phyloP scores from a whole-genome alignment of 176 grass and related monocot genomes.

The Secale cereale region DNA sequence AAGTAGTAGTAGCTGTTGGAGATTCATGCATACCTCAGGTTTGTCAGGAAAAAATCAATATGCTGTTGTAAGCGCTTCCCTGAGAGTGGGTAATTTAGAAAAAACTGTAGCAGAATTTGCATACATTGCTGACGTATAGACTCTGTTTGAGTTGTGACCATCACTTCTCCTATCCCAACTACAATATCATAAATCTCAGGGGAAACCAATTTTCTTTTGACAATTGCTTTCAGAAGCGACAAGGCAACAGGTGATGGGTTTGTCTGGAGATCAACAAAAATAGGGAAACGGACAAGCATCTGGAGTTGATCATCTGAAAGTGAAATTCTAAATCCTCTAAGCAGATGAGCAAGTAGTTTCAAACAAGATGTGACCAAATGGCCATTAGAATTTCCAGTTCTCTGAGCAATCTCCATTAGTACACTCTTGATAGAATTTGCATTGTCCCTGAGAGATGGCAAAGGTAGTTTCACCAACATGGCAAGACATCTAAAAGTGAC shows the following conservation, averaged over 20 bases:
- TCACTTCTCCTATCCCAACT: slow-evolving; percentile 76
- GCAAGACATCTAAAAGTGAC: slow-evolving; percentile 76
- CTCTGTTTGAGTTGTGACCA: slow-evolving; percentile 81
- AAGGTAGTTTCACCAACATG: slow-evolving; percentile 70
- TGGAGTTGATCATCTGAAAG: slow-evolving; percentile 76
- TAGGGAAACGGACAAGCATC: slow-evolving; percentile 69
- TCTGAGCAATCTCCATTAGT: slow-evolving; percentile 81
- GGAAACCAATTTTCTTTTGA: slow-evolving; percentile 72
- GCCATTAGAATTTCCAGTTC: slow-evolving; percentile 65
- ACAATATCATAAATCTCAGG: slow-evolving; percentile 95
- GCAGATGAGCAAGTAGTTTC: slow-evolving; percentile 71
- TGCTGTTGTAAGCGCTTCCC: slow-evolving; percentile 89
- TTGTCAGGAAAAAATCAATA: slow-evolving; percentile 89
- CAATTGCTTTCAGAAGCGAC: slow-evolving; percentile 85
- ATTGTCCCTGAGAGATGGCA: slow-evolving; percentile 71
- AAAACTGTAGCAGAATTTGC: slow-evolving; percentile 85
- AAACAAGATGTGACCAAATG: slow-evolving; percentile 79
- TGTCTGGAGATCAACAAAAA: slow-evolving; percentile 92
- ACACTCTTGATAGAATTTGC: slow-evolving; percentile 72
- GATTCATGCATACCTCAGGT: slow-evolving; percentile 66
- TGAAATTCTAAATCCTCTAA: slow-evolving; percentile 70
- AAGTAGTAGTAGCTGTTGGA: neutral
- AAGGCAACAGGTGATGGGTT: slow-evolving; percentile 83
- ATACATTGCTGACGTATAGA: slow-evolving; percentile 74
- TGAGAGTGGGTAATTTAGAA: slow-evolving; percentile 81